Evolutionary conservation across 2,329 filamentous ascomycete genomes (phyloP).

Genomic region (Moelleriella libera): DNA sequence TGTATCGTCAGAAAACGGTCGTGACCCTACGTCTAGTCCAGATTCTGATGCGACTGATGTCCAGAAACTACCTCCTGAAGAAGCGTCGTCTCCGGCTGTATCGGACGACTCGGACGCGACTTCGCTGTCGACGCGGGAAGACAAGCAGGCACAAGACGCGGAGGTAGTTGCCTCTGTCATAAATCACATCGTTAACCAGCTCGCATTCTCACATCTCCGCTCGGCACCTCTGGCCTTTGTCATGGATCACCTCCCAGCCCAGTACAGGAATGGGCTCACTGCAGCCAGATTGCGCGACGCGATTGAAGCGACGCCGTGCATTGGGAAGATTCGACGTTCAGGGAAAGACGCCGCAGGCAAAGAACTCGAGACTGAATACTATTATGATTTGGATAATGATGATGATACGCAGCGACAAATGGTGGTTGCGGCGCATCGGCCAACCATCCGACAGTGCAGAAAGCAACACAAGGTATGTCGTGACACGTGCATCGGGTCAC

Average conservation of each 20-base stretch:
- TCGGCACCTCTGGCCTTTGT: constrained; percentile 86
- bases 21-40: no score
- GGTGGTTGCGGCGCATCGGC: constrained; percentile 76
- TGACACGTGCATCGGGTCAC: neutral
- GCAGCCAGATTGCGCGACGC: constrained; percentile 53
- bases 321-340: constrained; percentile 78
- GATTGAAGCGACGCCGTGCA: constrained; percentile 60
- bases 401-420: constrained; percentile 64
- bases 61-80: no score
- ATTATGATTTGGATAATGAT: constrained; percentile 85
- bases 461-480: constrained; percentile 88
- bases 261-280: constrained; percentile 43
- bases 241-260: constrained; percentile 66
- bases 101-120: no score
- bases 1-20: no score
- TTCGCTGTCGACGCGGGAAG: no score
- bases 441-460: constrained; percentile 65
- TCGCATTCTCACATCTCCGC: constrained; percentile 85
- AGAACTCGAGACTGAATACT: constrained; percentile 87
- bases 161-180: constrained; percentile 34
- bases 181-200: constrained; percentile 89
- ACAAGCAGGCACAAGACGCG: neutral
- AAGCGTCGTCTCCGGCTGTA: no score
- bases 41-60: no score
- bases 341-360: constrained; percentile 96